Percentiles rank a stretch among this genome's conserved stretches.
These are phyloP conservation scores for Phytomonas sp. DNA, from an alignment of 208 protist species.

Conservation along the genomic window DNA sequence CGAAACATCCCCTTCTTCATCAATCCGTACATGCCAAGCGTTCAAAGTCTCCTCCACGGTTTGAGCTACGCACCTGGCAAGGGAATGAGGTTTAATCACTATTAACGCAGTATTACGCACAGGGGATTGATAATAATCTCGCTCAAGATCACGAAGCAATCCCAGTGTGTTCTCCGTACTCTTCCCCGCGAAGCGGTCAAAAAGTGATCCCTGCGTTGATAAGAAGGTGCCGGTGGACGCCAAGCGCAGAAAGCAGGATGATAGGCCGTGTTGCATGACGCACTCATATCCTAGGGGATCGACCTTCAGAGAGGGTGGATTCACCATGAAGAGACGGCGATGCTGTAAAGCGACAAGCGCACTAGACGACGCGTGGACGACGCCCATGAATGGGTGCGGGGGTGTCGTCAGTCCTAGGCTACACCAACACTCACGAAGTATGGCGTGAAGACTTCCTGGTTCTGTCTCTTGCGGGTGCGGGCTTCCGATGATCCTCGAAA, in stretches of 20 bases:
- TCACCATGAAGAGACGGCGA: constrained; percentile 56
- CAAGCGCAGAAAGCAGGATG: background rate
- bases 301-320: constrained; percentile 17
- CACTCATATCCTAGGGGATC: constrained; percentile 16
- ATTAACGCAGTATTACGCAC: constrained; percentile 2
- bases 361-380: constrained; percentile 56
- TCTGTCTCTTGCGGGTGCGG: background rate
- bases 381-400: constrained; percentile 5
- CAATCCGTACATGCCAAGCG: background rate
- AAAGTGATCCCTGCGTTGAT: background rate
- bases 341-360: constrained; percentile 60
- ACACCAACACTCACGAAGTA: constrained; percentile 1
- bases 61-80: background rate
- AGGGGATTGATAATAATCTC: background rate
- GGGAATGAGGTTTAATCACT: constrained; percentile 4
- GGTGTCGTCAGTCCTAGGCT: background rate
- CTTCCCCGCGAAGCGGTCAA: background rate
- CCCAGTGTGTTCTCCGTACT: background rate
- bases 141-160: background rate
- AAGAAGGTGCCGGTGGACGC: background rate
- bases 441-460: background rate
- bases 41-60: constrained; percentile 1
- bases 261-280: background rate
- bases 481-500: background rate
- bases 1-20: constrained; percentile 7